These are phyloP conservation scores for Yamadazyma songkhlaensis DNA, from an alignment of 1,139 yeast species.

Conservation along the genomic window DNA sequence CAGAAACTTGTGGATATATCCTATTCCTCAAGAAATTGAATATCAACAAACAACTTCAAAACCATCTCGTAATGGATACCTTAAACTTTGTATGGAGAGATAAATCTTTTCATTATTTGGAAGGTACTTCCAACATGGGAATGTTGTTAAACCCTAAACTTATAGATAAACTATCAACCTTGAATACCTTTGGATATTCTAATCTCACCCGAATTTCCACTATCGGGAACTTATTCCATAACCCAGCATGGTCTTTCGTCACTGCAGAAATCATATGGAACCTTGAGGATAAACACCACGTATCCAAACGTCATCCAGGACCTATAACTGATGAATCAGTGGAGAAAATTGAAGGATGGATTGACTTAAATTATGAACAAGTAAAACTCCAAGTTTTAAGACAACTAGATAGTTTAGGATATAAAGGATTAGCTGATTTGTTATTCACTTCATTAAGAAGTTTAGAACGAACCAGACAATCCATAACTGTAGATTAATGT, in stretches of 20 bases:
- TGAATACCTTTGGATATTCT: slow-evolving; percentile 24
- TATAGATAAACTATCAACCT: slow-evolving; percentile 33
- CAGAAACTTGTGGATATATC: slow-evolving; percentile 50
- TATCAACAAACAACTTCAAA: slow-evolving; percentile 38
- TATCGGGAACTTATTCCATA: slow-evolving; percentile 51
- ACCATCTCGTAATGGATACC: slow-evolving; percentile 56
- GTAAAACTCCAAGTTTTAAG: slow-evolving; percentile 37
- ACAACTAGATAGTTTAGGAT: slow-evolving; percentile 34
- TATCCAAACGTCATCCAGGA: slow-evolving; percentile 40
- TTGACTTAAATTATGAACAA: slow-evolving; percentile 31
- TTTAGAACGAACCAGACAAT: slow-evolving; percentile 18
- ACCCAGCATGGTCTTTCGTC: slow-evolving; percentile 52
- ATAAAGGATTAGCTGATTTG: slow-evolving; percentile 42
- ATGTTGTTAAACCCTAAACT: slow-evolving; percentile 41
- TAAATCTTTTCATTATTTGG: slow-evolving; percentile 25
- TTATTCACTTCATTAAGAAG: slow-evolving; percentile 47
- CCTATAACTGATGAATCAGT: slow-evolving; percentile 40
- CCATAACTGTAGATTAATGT: background rate
- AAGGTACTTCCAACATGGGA: slow-evolving; percentile 24
- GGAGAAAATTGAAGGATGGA: slow-evolving; percentile 24
- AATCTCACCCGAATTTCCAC: slow-evolving; percentile 24
- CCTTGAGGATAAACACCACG: slow-evolving; percentile 41
- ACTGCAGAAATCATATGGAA: slow-evolving; percentile 44
- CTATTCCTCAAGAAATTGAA: slow-evolving; percentile 35
- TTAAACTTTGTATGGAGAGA: slow-evolving; percentile 67